Conservation (phyloP, 2,329 filamentous ascomycete species). For the Diaporthe destruens region DNA sequence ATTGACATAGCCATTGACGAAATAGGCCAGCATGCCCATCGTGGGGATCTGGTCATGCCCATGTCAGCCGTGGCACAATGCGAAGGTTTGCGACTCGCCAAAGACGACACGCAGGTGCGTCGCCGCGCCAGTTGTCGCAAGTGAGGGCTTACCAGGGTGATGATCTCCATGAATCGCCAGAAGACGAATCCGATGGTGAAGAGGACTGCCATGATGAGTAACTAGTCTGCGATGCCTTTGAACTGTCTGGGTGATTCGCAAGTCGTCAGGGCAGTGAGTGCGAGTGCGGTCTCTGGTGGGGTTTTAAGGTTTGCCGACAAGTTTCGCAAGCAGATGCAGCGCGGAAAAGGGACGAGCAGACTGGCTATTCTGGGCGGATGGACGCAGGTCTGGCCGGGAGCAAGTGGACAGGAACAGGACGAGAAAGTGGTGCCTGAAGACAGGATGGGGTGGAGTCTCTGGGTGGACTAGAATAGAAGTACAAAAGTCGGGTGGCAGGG, state of each 20-base stretch:
- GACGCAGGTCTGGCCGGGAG: background rate
- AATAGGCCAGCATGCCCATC: conserved; percentile 76
- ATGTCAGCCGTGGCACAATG: conserved; percentile 7
- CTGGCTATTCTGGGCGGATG: conserved; percentile 28
- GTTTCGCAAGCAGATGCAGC: background rate
- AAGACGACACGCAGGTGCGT: background rate
- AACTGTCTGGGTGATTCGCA: background rate
- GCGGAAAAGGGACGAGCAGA: conserved; percentile 29
- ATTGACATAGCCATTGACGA: conserved; percentile 70
- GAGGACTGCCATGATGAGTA: conserved; percentile 62
- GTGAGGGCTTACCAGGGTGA: conserved; percentile 65
- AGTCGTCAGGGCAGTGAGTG: background rate
- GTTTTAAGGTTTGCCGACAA: conserved; percentile 24
- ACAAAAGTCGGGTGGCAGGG: conserved; percentile 32
- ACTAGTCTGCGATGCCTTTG: conserved; percentile 10
- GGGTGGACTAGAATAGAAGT: conserved; percentile 17
- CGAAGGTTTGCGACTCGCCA: conserved; percentile 5
- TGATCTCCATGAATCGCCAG: conserved; percentile 72
- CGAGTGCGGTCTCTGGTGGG: conserved; percentile 6
- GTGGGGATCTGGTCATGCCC: conserved; percentile 65
- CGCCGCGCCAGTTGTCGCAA: background rate
- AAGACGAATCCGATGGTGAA: conserved; percentile 74
- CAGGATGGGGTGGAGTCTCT: background rate
- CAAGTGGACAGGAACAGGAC: conserved; percentile 14
- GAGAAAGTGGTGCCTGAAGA: conserved; percentile 9